phyloP scores from a whole-genome alignment of 2,329 filamentous ascomycete species.

The Aspergillus candidus region DNA sequence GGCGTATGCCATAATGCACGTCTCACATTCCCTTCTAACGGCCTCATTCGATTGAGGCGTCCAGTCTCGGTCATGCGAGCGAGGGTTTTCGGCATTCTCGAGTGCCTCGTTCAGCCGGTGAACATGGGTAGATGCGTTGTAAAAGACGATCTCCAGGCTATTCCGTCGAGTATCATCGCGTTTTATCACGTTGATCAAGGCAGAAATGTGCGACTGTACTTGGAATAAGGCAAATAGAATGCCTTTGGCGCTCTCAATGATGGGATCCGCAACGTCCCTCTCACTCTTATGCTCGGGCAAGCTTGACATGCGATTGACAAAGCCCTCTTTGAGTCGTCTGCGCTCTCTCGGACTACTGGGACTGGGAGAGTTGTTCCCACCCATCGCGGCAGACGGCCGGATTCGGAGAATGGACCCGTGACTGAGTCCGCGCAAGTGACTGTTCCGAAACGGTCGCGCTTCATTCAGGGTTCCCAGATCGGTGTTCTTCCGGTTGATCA shows the following conservation, averaged over 20 bases:
- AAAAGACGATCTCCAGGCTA: constrained; percentile 51
- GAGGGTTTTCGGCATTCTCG: constrained; percentile 44
- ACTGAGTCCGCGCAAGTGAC: constrained; percentile 53
- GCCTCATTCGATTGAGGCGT: constrained; percentile 34
- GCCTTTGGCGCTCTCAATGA: constrained; percentile 52
- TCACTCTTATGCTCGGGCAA: constrained; percentile 51
- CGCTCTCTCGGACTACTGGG: constrained; percentile 41
- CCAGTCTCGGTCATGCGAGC: constrained; percentile 47
- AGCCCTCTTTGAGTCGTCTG: constrained; percentile 37
- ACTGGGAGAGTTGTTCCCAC: constrained; percentile 38
- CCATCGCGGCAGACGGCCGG: constrained; percentile 27
- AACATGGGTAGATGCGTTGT: constrained; percentile 51
- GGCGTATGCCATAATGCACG: constrained; percentile 46
- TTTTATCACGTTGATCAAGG: constrained; percentile 43
- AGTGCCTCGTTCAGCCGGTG: constrained; percentile 52
- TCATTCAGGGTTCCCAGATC: constrained; percentile 51
- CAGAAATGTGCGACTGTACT: constrained; percentile 43
- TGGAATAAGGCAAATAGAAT: constrained; percentile 52
- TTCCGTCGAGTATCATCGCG: constrained; percentile 43
- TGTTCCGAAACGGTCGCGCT: constrained; percentile 45
- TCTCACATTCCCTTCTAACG: constrained; percentile 43
- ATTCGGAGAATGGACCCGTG: constrained; percentile 48
- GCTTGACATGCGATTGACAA: constrained; percentile 50
- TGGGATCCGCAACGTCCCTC: constrained; percentile 42
- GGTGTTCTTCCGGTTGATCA: constrained; percentile 52